phyloP scores from a whole-genome alignment of 305 asterid species.

The Solanum hybrid region DNA sequence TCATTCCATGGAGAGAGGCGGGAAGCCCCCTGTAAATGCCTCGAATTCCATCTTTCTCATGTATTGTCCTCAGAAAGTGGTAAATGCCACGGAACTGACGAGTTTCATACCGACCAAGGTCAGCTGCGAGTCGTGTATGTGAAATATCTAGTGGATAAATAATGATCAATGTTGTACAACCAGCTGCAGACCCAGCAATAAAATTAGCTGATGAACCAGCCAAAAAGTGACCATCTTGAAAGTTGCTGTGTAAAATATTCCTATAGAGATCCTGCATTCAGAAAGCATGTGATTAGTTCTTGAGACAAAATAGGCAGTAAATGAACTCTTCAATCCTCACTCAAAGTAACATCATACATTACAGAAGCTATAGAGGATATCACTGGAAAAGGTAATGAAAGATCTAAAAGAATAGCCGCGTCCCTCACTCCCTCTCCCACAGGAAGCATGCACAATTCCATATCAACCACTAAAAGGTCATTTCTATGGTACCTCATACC shows the following conservation, averaged over 20 bases:
- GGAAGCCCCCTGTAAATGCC: constrained; percentile 88
- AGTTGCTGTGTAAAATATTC: constrained; percentile 54
- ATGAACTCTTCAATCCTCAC: neutral
- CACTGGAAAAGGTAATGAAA: neutral
- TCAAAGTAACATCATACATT: neutral
- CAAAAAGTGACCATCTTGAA: constrained; percentile 39
- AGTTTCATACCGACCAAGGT: constrained; percentile 65
- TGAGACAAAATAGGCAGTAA: neutral
- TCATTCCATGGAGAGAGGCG: constrained; percentile 63
- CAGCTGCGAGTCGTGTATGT: constrained; percentile 96
- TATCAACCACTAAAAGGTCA: neutral
- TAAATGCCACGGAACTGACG: constrained; percentile 79
- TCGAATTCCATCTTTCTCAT: constrained; percentile 49
- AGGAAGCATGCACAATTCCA: neutral
- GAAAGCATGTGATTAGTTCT: neutral
- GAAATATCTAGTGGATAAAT: constrained; percentile 96
- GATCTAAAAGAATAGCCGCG: neutral
- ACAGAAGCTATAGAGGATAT: neutral
- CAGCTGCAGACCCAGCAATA: constrained; percentile 86
- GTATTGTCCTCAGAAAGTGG: constrained; percentile 69
- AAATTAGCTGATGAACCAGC: constrained; percentile 78
- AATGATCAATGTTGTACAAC: constrained; percentile 79
- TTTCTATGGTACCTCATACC: neutral
- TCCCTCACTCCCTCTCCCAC: neutral
- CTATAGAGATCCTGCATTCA: constrained; percentile 67